Percentiles rank a stretch among this genome's conserved stretches.
phyloP scores from a whole-genome alignment of 352 stramenopile species.

The Globisporangium paddicum region DNA sequence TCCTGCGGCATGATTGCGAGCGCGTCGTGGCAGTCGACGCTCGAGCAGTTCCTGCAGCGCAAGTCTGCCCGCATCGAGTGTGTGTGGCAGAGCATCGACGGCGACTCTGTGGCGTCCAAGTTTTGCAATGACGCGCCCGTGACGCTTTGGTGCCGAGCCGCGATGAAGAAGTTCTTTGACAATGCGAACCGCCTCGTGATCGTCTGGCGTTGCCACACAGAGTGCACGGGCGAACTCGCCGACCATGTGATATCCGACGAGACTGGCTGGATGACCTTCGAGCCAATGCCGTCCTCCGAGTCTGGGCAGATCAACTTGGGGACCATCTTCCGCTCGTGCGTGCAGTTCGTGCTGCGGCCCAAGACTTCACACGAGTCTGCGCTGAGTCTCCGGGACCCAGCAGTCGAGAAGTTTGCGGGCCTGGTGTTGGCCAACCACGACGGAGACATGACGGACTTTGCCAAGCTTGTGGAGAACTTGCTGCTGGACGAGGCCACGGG shows the following conservation, averaged over 20 bases:
- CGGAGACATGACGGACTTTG: background rate
- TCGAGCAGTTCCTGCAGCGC: background rate
- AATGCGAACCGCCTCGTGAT: background rate
- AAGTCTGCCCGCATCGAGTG: background rate
- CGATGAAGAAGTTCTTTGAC: constrained; percentile 1
- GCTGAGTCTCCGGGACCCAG: background rate
- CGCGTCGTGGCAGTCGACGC: background rate
- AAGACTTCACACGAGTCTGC: background rate
- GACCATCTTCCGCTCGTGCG: background rate
- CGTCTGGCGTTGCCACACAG: background rate
- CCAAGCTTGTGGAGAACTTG: background rate
- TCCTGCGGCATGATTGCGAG: background rate
- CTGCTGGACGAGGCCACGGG: background rate
- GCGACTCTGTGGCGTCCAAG: background rate
- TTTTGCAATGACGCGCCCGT: background rate
- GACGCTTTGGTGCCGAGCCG: background rate
- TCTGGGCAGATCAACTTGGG: background rate
- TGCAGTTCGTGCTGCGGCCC: background rate
- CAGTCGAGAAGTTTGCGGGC: background rate
- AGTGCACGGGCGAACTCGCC: background rate
- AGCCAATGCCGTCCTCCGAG: background rate
- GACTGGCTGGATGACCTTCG: background rate
- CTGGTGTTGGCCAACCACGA: background rate
- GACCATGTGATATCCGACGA: background rate
- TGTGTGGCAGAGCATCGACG: background rate